Evolutionary conservation across 2,329 filamentous ascomycete genomes (phyloP).

Genomic region (Cladophialophora immunda): DNA sequence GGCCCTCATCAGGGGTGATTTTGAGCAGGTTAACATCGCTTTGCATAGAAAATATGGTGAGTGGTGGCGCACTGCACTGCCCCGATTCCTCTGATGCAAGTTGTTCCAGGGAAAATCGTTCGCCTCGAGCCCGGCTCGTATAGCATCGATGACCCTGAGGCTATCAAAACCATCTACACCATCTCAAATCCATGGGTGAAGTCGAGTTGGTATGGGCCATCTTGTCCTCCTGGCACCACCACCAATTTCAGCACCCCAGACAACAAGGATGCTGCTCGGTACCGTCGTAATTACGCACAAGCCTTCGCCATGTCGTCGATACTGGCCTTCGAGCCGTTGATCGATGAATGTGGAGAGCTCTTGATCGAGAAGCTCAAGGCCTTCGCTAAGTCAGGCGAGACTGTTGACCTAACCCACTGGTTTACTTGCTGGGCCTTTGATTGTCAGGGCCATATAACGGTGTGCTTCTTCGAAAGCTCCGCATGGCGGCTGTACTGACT

Average conservation of each 20-base stretch:
- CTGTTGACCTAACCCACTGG: constrained; percentile 44
- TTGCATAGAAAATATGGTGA: constrained; percentile 51
- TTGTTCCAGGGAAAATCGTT: constrained; percentile 5
- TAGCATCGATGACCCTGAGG: constrained; percentile 9
- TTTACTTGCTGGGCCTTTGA: constrained; percentile 54
- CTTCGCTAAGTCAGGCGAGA: constrained; percentile 43
- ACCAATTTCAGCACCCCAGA: constrained; percentile 13
- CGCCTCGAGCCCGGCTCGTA: background rate
- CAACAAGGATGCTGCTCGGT: constrained; percentile 11
- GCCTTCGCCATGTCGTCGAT: constrained; percentile 54
- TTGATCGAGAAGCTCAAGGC: constrained; percentile 35
- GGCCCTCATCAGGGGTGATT: constrained; percentile 49
- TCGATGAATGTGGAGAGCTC: constrained; percentile 73
- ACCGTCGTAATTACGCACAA: constrained; percentile 76
- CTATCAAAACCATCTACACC: constrained; percentile 10
- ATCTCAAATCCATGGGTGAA: constrained; percentile 6
- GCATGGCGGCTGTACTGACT: background rate
- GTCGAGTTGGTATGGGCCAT: background rate
- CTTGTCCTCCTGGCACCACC: constrained; percentile 1
- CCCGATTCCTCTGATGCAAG: background rate
- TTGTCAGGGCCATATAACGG: constrained; percentile 45
- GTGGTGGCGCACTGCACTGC: background rate
- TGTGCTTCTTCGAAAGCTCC: constrained; percentile 7
- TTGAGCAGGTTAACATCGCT: constrained; percentile 47
- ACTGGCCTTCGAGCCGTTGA: constrained; percentile 68